Evolutionary conservation across 2,329 filamentous ascomycete species (phyloP).

Genomic region (Colletotrichum lupini): DNA sequence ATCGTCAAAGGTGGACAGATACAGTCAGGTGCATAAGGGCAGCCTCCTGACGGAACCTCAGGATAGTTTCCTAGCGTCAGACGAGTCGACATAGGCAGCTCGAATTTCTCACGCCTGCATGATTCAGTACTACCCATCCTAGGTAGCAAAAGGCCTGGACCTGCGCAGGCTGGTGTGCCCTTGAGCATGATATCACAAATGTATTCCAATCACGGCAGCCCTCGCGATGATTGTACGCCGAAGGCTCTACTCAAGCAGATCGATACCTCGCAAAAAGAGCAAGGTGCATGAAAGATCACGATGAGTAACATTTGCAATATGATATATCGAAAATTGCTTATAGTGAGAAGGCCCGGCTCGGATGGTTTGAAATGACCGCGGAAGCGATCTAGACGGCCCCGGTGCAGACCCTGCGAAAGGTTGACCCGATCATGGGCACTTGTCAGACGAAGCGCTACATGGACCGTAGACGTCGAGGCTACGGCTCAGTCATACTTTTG

Average conservation of each 20-base stretch:
- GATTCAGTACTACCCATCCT: constrained; percentile 16
- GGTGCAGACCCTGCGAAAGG: not conserved
- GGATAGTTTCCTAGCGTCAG: constrained; percentile 28
- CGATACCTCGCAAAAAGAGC: constrained; percentile 18
- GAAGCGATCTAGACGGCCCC: constrained; percentile 21
- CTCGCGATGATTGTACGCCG: constrained; percentile 5
- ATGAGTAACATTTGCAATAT: constrained; percentile 13
- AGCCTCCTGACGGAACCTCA: constrained; percentile 31
- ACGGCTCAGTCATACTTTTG: constrained; percentile 12
- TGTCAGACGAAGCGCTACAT: constrained; percentile 34
- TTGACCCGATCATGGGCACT: not conserved
- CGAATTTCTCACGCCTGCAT: constrained; percentile 21
- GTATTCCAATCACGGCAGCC: constrained; percentile 17
- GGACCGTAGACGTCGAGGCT: constrained; percentile 19
- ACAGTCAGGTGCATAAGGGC: constrained; percentile 38
- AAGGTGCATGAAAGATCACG: constrained; percentile 8
- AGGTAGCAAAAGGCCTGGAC: constrained; percentile 18
- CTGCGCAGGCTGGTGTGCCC: constrained; percentile 17
- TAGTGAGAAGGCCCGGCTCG: not conserved
- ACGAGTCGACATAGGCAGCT: constrained; percentile 1
- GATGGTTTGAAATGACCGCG: constrained; percentile 35
- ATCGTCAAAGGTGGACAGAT: constrained; percentile 10
- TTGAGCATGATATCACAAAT: constrained; percentile 15
- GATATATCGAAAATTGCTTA: constrained; percentile 21
- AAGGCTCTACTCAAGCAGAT: not conserved